phyloP scores from a whole-genome alignment of 768 basidiomycete genomes.

The Kwoniella dendrophila region DNA sequence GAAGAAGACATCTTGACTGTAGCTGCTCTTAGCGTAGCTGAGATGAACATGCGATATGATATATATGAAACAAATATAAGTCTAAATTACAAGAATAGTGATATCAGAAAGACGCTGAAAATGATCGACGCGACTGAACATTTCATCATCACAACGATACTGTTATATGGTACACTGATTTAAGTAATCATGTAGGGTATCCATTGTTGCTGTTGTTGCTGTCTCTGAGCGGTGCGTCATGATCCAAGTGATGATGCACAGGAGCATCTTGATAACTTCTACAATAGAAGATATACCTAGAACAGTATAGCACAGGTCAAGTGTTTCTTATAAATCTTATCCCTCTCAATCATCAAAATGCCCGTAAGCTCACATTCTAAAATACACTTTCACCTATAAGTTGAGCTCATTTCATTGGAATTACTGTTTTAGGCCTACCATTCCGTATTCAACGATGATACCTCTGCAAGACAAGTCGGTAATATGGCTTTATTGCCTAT shows the following conservation, averaged over 20 bases:
- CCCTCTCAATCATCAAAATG: background rate
- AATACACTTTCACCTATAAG: background rate
- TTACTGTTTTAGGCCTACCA: slow-evolving; percentile 77
- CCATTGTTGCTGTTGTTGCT: background rate
- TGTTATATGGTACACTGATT: background rate
- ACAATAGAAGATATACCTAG: background rate
- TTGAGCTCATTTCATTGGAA: background rate
- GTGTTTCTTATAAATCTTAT: background rate
- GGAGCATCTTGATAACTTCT: background rate
- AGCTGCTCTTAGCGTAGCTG: background rate
- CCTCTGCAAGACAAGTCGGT: slow-evolving; percentile 79
- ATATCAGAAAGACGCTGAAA: background rate
- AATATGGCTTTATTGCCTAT: slow-evolving; percentile 89
- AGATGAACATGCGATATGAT: background rate
- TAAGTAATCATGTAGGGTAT: background rate
- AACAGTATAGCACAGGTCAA: background rate
- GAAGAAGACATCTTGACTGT: background rate
- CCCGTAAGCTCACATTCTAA: slow-evolving; percentile 6
- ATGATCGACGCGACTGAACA: slow-evolving; percentile 16
- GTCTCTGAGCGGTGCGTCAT: slow-evolving; percentile 10
- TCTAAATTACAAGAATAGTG: background rate
- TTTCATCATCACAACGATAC: background rate
- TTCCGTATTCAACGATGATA: slow-evolving; percentile 77
- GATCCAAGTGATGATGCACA: background rate
- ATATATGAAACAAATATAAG: background rate